phyloP scores from a whole-genome alignment of 805 yeast genomes.

The Cyberlindnera maritima region DNA sequence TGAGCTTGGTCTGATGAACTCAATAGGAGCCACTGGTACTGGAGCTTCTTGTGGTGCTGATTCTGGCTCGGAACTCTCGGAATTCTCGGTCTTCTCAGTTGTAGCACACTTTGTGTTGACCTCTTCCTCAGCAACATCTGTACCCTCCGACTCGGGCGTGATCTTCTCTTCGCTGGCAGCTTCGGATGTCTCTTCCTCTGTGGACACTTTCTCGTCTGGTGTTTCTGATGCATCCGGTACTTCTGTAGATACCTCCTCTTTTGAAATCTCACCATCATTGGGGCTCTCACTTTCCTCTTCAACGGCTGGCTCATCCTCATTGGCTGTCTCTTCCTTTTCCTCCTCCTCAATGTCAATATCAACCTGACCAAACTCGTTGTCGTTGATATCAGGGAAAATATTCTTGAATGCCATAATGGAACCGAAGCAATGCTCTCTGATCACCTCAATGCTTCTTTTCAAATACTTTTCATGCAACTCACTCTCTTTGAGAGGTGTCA shows the following conservation, averaged over 20 bases:
- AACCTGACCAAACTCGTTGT: conserved; percentile 21
- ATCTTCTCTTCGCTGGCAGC: background rate
- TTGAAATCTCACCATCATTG: background rate
- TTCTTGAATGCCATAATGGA: conserved; percentile 66
- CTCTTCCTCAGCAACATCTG: background rate
- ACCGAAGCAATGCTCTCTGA: conserved; percentile 79
- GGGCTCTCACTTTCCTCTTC: background rate
- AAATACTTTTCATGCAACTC: conserved; percentile 57
- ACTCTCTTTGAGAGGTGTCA: conserved; percentile 52
- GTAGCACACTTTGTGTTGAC: background rate
- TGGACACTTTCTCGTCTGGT: background rate
- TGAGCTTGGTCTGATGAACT: conserved; percentile 8
- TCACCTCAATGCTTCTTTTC: conserved; percentile 77
- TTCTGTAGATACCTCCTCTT: background rate
- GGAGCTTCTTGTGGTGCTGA: background rate
- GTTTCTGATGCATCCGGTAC: too few relatives aligned
- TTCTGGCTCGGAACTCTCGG: background rate
- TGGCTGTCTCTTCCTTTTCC: background rate
- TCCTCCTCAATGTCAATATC: conserved; percentile 12
- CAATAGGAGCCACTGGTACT: background rate
- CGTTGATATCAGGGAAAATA: conserved; percentile 48
- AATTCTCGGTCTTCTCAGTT: background rate
- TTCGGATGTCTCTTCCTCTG: background rate
- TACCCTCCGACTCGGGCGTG: background rate
- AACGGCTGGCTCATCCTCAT: conserved; percentile 4